Base-by-base conservation (phyloP, 768 basidiomycete genomes). In the Arthromyces matolae region DNA sequence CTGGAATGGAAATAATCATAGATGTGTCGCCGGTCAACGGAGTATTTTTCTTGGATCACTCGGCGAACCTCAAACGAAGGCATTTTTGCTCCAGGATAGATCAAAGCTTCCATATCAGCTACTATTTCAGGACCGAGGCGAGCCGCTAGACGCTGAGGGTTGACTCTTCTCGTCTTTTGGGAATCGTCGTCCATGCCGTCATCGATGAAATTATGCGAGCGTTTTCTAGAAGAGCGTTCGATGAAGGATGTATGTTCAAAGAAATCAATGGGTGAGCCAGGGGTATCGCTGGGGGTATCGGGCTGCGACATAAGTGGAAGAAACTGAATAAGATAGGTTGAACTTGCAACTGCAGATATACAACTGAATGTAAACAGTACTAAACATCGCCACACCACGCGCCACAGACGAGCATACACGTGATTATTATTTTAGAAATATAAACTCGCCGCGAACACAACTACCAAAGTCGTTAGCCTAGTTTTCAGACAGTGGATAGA, bases 371-470 rank as follows among this genome's bases (percentile, higher is more conserved):
- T 35, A 55, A 52, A 55, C 19, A 57, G 20, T 36, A 24, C 42
- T 34, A 44, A 53, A 52, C 43, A 54, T 20, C 27, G 28, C 28
- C 40, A 28, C 22, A 8, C 19, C 35, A 32, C 46, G 29, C 41
- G 49, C 47, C 43, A 51, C 47, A 37, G 28, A 45, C 51, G 48
- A 50, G 43, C 33, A 14, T 10, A n/a, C 58, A 53, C 50, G 46
- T 53, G 49, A 47, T 31, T 18, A 9, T n/a, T n/a, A n/a, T n/a
- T 16, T 45, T 80, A 91, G 68, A 91, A 90, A 71, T 91, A 91
- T 75, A 91, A 62, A 65, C 89, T 90, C 13, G 89, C 89, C 8
- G 89, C 89, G 63, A 91, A 91, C 35, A 91, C 85, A 64, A 91
- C 89, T 91, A 27, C 18, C 37, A 41, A 19, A 29, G n/a, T n/a